Evolutionary conservation across 1,139 yeast species (phyloP), one percentile per base, ranked within the genome.

Genomic region (Tardiomyces digboiensis): DNA sequence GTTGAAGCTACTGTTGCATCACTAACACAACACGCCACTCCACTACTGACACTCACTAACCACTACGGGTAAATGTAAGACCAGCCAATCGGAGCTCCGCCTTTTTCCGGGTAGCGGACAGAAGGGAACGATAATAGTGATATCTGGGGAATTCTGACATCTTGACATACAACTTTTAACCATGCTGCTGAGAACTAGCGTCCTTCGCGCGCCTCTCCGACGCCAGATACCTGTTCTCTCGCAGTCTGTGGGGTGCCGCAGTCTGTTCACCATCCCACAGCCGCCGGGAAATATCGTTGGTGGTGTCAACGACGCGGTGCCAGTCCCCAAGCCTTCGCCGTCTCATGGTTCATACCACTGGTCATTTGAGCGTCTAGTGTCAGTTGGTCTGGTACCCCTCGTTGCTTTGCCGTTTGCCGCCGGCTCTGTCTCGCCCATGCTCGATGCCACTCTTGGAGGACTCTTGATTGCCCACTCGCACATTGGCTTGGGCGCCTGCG

Each of bases 281-380:
- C 68, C 68, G 14, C 67, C 68, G 16, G 70, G 66, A 43, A 53
- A 59, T 48, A 60, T 64, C 49, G 67, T 66, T 10, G 95, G 93
- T 16, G 75, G 82, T 19, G 89, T 84, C 43, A 88, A 88, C 64
- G 96, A 88, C 48, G 83, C 95, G 5, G 79, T 76, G 53, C 74
- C 75, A 41, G 70, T 75, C 18, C 94, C 95, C 37, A 65, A 69
- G 43, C 65, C 81, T 2, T 72, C 76, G 59, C 70, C 72, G 56
- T 64, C 72, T 52, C 89, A 85, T 58, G 97, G 97, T 23, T 80
- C 95, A 3, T 80, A 77, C 62, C 97, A 88, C 70, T 88, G 96
- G 96, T 69, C 87, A 13, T 78, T 82, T 57, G 97, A 89, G 64
- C 75, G 88, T 54, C 57, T 76, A 6, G 69, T 84, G 13, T 74